Evolutionary conservation across 1,139 yeast species (phyloP).

Genomic region (Pichia sp.): DNA sequence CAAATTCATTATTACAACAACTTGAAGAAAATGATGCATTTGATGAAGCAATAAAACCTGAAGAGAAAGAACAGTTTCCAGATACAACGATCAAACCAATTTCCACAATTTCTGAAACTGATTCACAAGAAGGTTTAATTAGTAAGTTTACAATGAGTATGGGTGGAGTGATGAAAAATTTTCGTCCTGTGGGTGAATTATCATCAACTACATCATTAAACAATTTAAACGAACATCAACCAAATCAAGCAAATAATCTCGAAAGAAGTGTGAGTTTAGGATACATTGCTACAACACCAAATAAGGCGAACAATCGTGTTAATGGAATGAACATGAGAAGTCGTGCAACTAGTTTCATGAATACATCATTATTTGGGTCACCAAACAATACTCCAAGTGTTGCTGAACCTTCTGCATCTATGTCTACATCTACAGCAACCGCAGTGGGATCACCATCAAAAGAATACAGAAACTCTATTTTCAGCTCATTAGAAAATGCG

Average conservation of each 20-base stretch:
- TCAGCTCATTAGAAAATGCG: slow-evolving; percentile 29
- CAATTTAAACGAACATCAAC: slow-evolving; percentile 12
- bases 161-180: slow-evolving; percentile 30
- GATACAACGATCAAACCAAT: not conserved
- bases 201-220: slow-evolving; percentile 26
- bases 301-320: not conserved
- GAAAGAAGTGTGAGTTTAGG: slow-evolving; percentile 8
- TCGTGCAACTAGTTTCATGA: slow-evolving; percentile 28
- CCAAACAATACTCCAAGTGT: slow-evolving; percentile 2
- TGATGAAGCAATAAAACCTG: slow-evolving; percentile 3
- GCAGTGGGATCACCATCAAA: slow-evolving; percentile 6
- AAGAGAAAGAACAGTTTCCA: slow-evolving; percentile 6
- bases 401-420: not conserved
- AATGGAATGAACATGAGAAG: slow-evolving; percentile 21
- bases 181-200: slow-evolving; percentile 27
- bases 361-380: slow-evolving; percentile 22
- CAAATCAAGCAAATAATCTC: not conserved
- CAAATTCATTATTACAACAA: slow-evolving; percentile 22
- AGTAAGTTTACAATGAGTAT: slow-evolving; percentile 27
- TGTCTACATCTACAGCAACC: slow-evolving; percentile 1
- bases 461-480: slow-evolving; percentile 19
- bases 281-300: slow-evolving; percentile 3
- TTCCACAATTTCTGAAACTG: slow-evolving; percentile 15
- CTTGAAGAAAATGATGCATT: slow-evolving; percentile 25
- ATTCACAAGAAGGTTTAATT: slow-evolving; percentile 25